Conservation (phyloP, 805 yeast genomes). For the Wickerhamia fluorescens region DNA sequence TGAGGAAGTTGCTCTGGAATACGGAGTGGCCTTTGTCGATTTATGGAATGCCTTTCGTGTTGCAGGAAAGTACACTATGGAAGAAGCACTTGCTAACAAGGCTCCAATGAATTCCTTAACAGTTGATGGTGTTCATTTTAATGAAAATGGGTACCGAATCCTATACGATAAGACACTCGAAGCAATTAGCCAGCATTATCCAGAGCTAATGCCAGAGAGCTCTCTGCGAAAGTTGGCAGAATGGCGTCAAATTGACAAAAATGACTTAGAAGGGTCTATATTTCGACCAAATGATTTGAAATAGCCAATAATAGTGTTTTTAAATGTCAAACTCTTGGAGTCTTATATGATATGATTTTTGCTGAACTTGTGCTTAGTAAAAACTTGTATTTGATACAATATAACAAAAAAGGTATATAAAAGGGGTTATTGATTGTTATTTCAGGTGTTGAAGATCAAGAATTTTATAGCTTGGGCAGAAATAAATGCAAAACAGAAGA, state of each 20-base stretch:
- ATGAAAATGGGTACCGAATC: slow-evolving; percentile 29
- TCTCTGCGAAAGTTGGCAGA: slow-evolving; percentile 28
- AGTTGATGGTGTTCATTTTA: slow-evolving; percentile 53
- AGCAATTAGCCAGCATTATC: slow-evolving; percentile 36
- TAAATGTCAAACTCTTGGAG: too few relatives aligned
- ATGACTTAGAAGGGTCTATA: slow-evolving; percentile 5
- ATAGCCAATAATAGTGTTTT: too few relatives aligned
- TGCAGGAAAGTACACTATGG: slow-evolving; percentile 26
- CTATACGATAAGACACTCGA: slow-evolving; percentile 38
- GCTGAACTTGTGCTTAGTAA: too few relatives aligned
- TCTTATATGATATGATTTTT: too few relatives aligned
- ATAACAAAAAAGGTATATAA: too few relatives aligned
- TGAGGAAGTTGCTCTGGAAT: slow-evolving; percentile 34
- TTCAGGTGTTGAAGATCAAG: too few relatives aligned
- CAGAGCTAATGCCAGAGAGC: slow-evolving; percentile 41
- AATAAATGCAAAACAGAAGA: too few relatives aligned
- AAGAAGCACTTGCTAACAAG: slow-evolving; percentile 25
- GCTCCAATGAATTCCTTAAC: slow-evolving; percentile 15
- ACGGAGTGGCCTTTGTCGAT: slow-evolving; percentile 53
- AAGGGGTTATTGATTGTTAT: too few relatives aligned
- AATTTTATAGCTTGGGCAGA: too few relatives aligned
- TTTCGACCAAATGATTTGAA: too few relatives aligned
- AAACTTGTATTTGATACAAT: too few relatives aligned
- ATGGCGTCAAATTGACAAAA: slow-evolving; percentile 29
- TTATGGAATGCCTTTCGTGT: slow-evolving; percentile 38